These are phyloP conservation scores for Aspergillus baeticus DNA, from an alignment of 495 filamentous ascomycete species.

Conservation along the genomic window DNA sequence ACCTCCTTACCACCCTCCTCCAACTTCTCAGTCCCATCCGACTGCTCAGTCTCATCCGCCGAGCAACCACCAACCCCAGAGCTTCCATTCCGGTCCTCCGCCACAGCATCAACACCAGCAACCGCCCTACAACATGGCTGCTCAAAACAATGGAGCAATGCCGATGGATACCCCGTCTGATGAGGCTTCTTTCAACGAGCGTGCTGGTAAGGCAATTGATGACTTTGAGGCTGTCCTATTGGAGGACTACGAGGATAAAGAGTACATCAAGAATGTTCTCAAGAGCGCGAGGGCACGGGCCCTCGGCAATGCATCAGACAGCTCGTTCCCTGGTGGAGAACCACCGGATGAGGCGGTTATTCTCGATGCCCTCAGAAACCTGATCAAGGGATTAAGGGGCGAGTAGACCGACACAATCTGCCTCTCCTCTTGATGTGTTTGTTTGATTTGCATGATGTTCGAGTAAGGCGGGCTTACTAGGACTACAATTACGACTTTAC, in stretches of 20 bases:
- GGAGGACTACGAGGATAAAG: constrained; percentile 51
- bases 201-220: constrained; percentile 50
- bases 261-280: constrained; percentile 51
- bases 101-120: constrained; percentile 29
- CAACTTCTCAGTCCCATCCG: neutral
- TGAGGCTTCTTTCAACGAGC: constrained; percentile 42
- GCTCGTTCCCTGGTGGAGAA: constrained; percentile 48
- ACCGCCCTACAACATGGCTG: constrained; percentile 14
- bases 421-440: neutral
- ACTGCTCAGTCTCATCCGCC: constrained; percentile 24
- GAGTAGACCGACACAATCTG: constrained; percentile 5
- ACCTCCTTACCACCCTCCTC: constrained; percentile 30
- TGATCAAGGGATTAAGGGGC: constrained; percentile 43
- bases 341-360: constrained; percentile 48
- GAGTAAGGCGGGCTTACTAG: constrained; percentile 2
- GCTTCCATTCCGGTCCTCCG: constrained; percentile 23
- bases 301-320: constrained; percentile 40
- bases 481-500: constrained; percentile 21
- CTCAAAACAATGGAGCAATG: constrained; percentile 47
- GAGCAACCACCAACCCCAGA: constrained; percentile 26
- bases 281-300: constrained; percentile 48
- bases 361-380: constrained; percentile 40
- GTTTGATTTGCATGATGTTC: neutral
- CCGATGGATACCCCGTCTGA: constrained; percentile 47
- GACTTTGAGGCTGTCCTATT: constrained; percentile 48